Evolutionary conservation across 2,329 filamentous ascomycete species (phyloP).

Genomic region (Trichoderma cornu-damae): DNA sequence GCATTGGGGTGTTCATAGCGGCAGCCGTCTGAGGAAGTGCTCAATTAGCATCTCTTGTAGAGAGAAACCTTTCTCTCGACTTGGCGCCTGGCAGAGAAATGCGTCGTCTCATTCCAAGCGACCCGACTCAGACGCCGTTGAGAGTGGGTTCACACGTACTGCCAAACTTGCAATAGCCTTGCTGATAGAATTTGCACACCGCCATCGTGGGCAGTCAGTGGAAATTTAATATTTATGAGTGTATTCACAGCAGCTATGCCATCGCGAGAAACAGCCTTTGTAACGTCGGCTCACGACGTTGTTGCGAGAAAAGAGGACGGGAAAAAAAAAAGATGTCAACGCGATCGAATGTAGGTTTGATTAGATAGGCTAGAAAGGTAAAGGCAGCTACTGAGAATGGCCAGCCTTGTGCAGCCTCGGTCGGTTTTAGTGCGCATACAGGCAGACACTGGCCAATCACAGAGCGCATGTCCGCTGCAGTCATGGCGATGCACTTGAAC

Average conservation of each 20-base stretch:
- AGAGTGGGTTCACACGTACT: constrained; percentile 36
- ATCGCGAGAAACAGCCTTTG: constrained; percentile 7
- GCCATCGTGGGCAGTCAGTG: constrained; percentile 30
- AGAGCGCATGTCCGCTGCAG: constrained; percentile 35
- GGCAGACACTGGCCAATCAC: background rate
- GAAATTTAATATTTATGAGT: background rate
- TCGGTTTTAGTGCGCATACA: background rate
- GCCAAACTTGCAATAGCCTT: constrained; percentile 49
- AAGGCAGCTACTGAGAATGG: constrained; percentile 14
- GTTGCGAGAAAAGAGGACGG: background rate
- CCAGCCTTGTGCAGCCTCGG: constrained; percentile 20
- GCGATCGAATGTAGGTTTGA: constrained; percentile 2
- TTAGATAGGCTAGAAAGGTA: constrained; percentile 9
- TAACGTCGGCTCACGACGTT: background rate
- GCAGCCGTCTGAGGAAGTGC: constrained; percentile 42
- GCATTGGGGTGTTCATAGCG: constrained; percentile 49
- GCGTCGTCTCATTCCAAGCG: background rate
- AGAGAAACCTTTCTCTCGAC: background rate
- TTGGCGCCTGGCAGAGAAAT: background rate
- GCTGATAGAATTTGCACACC: constrained; percentile 46
- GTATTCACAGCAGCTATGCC: constrained; percentile 8
- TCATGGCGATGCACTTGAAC: no score
- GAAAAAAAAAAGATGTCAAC: background rate
- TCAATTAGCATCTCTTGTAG: background rate
- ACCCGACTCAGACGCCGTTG: background rate